Conservation (phyloP, 1,284 basidiomycete species). For the Acaromyces ingoldii region DNA sequence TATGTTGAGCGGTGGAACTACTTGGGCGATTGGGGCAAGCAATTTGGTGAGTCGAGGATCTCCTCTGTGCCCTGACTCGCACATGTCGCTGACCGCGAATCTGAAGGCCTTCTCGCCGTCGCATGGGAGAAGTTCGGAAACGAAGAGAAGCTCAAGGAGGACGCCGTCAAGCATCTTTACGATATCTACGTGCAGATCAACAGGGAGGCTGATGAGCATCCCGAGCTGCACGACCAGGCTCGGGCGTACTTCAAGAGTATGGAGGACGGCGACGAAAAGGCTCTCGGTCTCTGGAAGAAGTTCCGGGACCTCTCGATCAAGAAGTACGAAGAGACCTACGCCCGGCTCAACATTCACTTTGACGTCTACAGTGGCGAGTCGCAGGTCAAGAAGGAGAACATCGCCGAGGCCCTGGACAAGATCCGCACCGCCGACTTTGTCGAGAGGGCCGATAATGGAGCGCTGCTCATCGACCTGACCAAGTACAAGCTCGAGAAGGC, state of each 20-base stretch:
- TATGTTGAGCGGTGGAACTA: slow-evolving; percentile 88
- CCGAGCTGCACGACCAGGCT: slow-evolving; percentile 70
- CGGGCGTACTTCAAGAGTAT: slow-evolving; percentile 90
- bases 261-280: slow-evolving; percentile 78
- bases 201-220: slow-evolving; percentile 66
- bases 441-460: slow-evolving; percentile 42
- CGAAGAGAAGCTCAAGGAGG: slow-evolving; percentile 72
- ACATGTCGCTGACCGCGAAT: no score
- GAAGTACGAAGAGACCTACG: slow-evolving; percentile 87
- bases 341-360: slow-evolving; percentile 82
- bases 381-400: slow-evolving; percentile 72
- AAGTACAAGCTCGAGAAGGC: slow-evolving; percentile 67
- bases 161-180: slow-evolving; percentile 92
- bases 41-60: slow-evolving; percentile 49
- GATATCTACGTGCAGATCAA: slow-evolving; percentile 93
- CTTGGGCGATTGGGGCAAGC: slow-evolving; percentile 56
- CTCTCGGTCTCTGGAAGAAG: slow-evolving; percentile 80
- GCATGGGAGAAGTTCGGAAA: slow-evolving; percentile 90
- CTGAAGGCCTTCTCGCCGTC: slow-evolving; percentile 77
- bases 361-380: slow-evolving; percentile 94
- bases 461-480: slow-evolving; percentile 41
- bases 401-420: slow-evolving; percentile 57
- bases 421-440: slow-evolving; percentile 28
- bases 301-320: slow-evolving; percentile 90
- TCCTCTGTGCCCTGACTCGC: slow-evolving; percentile 43